Base-by-base conservation (phyloP, 768 basidiomycete genomes). In the Dioszegia aurantiaca region DNA sequence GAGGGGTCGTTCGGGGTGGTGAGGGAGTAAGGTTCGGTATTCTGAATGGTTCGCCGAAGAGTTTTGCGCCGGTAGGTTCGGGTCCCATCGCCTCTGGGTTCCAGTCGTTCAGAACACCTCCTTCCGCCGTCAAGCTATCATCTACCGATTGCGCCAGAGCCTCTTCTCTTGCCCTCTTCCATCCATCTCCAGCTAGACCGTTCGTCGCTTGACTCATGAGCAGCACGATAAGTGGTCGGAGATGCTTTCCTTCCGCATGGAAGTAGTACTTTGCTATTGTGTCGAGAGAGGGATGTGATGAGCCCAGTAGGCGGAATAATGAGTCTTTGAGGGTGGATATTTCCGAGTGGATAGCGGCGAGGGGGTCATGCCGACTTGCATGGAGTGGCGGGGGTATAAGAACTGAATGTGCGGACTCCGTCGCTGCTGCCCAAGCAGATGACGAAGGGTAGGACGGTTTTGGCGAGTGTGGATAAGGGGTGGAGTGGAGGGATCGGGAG, bases 181-280 rank as follows among this genome's bases (percentile, higher is more conserved):
- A 82, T 76, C 83, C 86, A 58, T 53, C 6, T 14, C 60, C 71
- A 55, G 89, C 88, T 30, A 94, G 79, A 1, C 94, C 94, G 72
- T 98, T 98, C 24, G 92, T 95, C 8, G 93, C 95, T 57, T 87
- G 86, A 17, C 89, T 81, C 77, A 95, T 88, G 31, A 99, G 83
- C 21, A 99, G 82, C 16, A 97, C 89, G 33, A 97, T 80, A 53
- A 92, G 79, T 2, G 95, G 91, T 5, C 95, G 84, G 26, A 98
- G 80, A 71, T 97, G 92, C 72, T 92, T 92, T 0, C 79, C 79
- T 41, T 78, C 78, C 11, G 90, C 89, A 47, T 86, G 78, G 74
- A 97, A 97, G 79, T 95, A 97, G 78, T 89, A 92, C 63, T 89
- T 84, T 2, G 94, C 92, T 54, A 95, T 86, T 51, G 88, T 85